Conservation (phyloP, 1,284 basidiomycete genomes). For the Ceratobasidium theobromae region DNA sequence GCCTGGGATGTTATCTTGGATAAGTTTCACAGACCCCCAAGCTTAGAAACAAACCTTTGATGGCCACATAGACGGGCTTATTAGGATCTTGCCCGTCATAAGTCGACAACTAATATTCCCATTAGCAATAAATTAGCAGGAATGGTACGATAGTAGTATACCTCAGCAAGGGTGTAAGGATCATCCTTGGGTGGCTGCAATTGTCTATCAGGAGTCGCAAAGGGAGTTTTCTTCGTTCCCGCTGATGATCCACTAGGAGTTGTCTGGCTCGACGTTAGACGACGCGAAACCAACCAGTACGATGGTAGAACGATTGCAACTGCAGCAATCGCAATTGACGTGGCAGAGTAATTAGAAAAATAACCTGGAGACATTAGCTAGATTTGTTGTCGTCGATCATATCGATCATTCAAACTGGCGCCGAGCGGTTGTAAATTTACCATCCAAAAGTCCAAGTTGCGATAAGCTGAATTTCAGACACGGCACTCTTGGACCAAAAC, state of each 20-base stretch:
- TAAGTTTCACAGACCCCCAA: not conserved
- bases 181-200: slow-evolving; percentile 68
- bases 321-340: slow-evolving; percentile 4
- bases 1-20: slow-evolving; percentile 32
- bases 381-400: not conserved
- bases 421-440: not conserved
- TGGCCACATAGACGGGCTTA: slow-evolving; percentile 82
- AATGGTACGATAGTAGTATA: slow-evolving; percentile 47
- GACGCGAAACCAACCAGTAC: slow-evolving; percentile 13
- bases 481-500: no score
- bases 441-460: no score
- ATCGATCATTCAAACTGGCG: not conserved
- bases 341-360: slow-evolving; percentile 1
- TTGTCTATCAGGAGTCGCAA: slow-evolving; percentile 5
- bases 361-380: not conserved
- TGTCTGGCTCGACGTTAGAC: not conserved
- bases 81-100: slow-evolving; percentile 66
- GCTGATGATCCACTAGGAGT: not conserved
- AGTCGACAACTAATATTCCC: slow-evolving; percentile 36
- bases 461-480: no score
- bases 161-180: slow-evolving; percentile 66
- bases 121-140: slow-evolving; percentile 36
- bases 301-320: not conserved
- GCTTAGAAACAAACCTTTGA: slow-evolving; percentile 63
- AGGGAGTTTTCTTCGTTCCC: not conserved